phyloP scores from a whole-genome alignment of 2,329 filamentous ascomycete species.

The Cryoendolithus antarcticus region DNA sequence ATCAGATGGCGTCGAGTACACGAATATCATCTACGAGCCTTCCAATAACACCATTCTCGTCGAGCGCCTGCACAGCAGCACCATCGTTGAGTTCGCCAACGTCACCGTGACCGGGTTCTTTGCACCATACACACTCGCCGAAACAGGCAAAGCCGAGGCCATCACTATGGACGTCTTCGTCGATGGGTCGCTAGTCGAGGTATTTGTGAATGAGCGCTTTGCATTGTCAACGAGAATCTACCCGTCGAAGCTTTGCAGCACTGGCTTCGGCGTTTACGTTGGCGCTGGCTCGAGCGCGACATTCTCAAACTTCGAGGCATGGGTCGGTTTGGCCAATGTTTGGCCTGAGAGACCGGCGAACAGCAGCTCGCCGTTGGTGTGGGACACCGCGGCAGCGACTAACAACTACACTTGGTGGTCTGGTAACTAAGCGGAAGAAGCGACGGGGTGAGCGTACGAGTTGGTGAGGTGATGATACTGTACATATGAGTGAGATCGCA shows the following conservation, averaged over 20 bases:
- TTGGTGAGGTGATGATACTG: not conserved
- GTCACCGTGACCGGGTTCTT: constrained; percentile 35
- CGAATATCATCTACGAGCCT: constrained; percentile 33
- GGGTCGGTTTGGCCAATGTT: constrained; percentile 27
- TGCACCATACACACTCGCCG: constrained; percentile 29
- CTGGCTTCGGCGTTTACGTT: constrained; percentile 31
- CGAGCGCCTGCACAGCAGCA: constrained; percentile 31
- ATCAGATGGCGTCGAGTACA: constrained; percentile 31
- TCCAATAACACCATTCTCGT: constrained; percentile 35
- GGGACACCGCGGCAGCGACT: constrained; percentile 31
- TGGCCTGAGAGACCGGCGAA: constrained; percentile 31
- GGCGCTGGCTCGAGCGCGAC: constrained; percentile 21
- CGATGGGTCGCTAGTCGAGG: constrained; percentile 35
- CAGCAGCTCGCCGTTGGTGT: constrained; percentile 29
- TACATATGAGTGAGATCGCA: not conserved
- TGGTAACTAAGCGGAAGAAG: constrained; percentile 22
- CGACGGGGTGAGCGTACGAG: not conserved
- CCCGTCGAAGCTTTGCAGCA: constrained; percentile 31
- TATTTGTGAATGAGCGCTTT: constrained; percentile 35
- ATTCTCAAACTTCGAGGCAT: constrained; percentile 26
- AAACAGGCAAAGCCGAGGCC: constrained; percentile 22
- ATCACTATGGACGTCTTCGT: constrained; percentile 34
- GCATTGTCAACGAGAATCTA: constrained; percentile 33
- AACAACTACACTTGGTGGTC: constrained; percentile 36
- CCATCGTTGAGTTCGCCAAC: constrained; percentile 30